Base-by-base conservation (phyloP, 192 early-diverging fungal genomes). In the Chytriomyces sp. region DNA sequence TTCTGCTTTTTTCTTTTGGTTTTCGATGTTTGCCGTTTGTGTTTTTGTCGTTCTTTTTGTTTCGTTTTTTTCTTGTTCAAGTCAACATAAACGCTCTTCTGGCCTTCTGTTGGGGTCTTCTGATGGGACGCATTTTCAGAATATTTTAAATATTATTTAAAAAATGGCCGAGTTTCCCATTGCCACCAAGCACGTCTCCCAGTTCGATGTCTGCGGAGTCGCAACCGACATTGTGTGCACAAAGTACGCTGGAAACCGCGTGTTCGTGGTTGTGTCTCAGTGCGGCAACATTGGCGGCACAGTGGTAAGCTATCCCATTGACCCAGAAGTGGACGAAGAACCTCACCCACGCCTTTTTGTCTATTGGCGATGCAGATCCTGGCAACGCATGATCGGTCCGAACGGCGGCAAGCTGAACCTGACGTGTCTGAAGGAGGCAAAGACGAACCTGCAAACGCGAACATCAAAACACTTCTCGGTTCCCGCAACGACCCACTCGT, bases 281-380 rank as follows among this genome's bases (percentile, higher is more conserved):
- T n/a, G 28, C 8, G 71, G 71, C 43, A 35, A 18, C 24, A 73
- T 73, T 73, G 71, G 71, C 71, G 71, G 71, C n/a, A 63, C 71
- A 43, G 44, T 73, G 23, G 71, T 73, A 20, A 26, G 57, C 45
- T 16, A 16, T 3, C 63, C 35, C 35, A 35, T 35, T 35, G 35
- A 35, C 35, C 35, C 35, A 35, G 35, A 35, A 35, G 35, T 35
- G 35, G 35, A 35, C 35, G 35, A 35, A 35, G 4, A 35, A 0
- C 35, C 35, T 35, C 35, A 35, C 35, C 35, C 35, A 35, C 35
- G 2, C 35, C 35, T 35, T 35, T 35, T 2, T 35, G 35, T 35
- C 4, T 1, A 3, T 3, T 35, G 35, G 4, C 35, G 1, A 35
- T 35, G 35, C 35, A 35, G 35, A 35, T 35, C 20, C 3, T 57